A percentile compares a stretch with the other conserved stretches of the same genome.
Evolutionary conservation across 441 rosid genomes (phyloP).

Genomic region (Melastoma candidum): DNA sequence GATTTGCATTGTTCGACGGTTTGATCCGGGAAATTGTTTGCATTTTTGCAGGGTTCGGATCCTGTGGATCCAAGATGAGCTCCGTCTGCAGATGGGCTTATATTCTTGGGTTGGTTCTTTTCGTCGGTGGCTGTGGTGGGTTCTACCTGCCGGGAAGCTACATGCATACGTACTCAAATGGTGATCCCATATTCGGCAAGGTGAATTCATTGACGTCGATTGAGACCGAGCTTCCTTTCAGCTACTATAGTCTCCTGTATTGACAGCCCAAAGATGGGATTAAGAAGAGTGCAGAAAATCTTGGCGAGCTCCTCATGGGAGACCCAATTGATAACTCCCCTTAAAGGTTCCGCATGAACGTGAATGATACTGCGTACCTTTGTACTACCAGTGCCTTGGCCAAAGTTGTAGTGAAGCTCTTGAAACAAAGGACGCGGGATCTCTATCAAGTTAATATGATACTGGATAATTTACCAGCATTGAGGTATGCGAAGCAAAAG

Average conservation of each 20-base stretch:
- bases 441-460: slow-evolving; percentile 90
- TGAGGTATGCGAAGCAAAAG: slow-evolving; percentile 66
- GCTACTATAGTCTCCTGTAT: too few species aligned
- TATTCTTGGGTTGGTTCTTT: slow-evolving; percentile 5
- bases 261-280: slow-evolving; percentile 16
- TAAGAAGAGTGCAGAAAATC: slow-evolving; percentile 88
- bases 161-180: slow-evolving; percentile 1
- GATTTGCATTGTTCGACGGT: too few species aligned
- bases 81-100: too few species aligned
- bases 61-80: too few species aligned
- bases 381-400: slow-evolving; percentile 48
- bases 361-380: slow-evolving; percentile 70
- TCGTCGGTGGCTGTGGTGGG: slow-evolving; percentile 3
- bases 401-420: slow-evolving; percentile 75
- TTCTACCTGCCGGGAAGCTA: slow-evolving; percentile 6
- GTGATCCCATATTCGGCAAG: neutral
- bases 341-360: slow-evolving; percentile 66
- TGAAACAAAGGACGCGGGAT: slow-evolving; percentile 84
- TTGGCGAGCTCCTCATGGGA: slow-evolving; percentile 97
- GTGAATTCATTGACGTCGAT: slow-evolving; percentile 4
- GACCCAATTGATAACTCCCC: slow-evolving; percentile 92
- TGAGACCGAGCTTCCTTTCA: too few species aligned
- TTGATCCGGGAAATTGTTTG: too few species aligned
- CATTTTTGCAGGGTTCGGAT: too few species aligned
- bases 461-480: slow-evolving; percentile 85